Evolutionary conservation across 2,329 filamentous ascomycete genomes (phyloP).

Genomic region (Neobulgaria alba): DNA sequence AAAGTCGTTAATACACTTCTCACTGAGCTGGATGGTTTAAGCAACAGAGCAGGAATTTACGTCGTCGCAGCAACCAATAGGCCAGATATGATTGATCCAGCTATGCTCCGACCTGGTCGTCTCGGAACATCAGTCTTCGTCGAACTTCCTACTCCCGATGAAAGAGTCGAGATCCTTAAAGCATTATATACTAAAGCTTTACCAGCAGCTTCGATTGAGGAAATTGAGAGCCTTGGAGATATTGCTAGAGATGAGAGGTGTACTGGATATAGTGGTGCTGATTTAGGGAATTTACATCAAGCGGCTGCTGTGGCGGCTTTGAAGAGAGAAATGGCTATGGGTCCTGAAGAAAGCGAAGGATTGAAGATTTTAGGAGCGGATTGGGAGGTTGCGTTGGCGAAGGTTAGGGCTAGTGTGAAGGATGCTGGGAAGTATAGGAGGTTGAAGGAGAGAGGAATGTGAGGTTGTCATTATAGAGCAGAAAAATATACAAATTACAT

Average conservation of each 20-base stretch:
- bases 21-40: slow-evolving; percentile 85
- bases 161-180: slow-evolving; percentile 77
- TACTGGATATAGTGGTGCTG: slow-evolving; percentile 66
- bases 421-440: slow-evolving; percentile 29
- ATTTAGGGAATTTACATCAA: slow-evolving; percentile 45
- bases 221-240: slow-evolving; percentile 44
- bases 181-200: slow-evolving; percentile 52
- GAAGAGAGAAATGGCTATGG: slow-evolving; percentile 23
- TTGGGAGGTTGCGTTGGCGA: slow-evolving; percentile 28
- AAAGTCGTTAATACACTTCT: slow-evolving; percentile 92
- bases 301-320: slow-evolving; percentile 29
- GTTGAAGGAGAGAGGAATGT: slow-evolving; percentile 30
- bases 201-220: slow-evolving; percentile 42
- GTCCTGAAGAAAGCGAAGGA: slow-evolving; percentile 6
- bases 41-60: slow-evolving; percentile 75
- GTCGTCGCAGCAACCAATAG: slow-evolving; percentile 93
- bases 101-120: slow-evolving; percentile 85
- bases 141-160: slow-evolving; percentile 68
- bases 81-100: slow-evolving; percentile 92
- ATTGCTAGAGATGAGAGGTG: slow-evolving; percentile 63
- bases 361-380: slow-evolving; percentile 23
- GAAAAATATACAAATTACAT: neutral
- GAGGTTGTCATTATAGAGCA: neutral
- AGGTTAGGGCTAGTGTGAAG: slow-evolving; percentile 29
- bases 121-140: slow-evolving; percentile 85